Conservation (phyloP, 208 protist species). For the Tetramitus jugosus region DNA sequence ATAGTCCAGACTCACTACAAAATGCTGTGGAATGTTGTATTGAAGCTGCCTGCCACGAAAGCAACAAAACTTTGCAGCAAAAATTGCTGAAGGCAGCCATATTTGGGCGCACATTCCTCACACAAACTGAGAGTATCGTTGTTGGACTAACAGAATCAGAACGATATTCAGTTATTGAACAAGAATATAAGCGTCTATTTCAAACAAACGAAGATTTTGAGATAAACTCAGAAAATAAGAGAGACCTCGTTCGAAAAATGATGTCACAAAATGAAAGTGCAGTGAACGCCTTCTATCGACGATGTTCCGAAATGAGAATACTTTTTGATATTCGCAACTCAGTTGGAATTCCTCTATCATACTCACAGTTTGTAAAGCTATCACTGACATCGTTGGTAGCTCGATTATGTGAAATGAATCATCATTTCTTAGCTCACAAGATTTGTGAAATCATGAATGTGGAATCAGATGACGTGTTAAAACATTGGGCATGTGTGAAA, state of each 20-base stretch:
- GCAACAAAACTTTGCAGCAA: not conserved
- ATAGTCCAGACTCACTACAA: not conserved
- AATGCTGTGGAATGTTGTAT: conserved; percentile 2
- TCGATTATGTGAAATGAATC: conserved; percentile 56
- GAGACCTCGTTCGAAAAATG: too few relatives aligned
- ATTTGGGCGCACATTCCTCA: conserved; percentile 81
- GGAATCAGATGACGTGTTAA: conserved; percentile 59
- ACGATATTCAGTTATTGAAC: too few relatives aligned
- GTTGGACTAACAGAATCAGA: not conserved
- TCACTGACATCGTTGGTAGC: conserved; percentile 30
- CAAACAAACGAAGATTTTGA: too few relatives aligned
- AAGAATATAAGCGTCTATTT: too few relatives aligned
- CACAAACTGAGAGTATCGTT: conserved; percentile 7
- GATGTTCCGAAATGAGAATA: conserved; percentile 61
- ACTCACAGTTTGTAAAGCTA: conserved; percentile 54
- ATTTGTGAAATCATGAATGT: conserved; percentile 60
- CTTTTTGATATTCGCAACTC: conserved; percentile 59
- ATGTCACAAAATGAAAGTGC: too few relatives aligned
- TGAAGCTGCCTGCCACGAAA: conserved; percentile 22
- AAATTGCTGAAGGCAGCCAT: conserved; percentile 52
- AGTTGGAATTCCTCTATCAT: conserved; percentile 72
- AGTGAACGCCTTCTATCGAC: conserved; percentile 61
- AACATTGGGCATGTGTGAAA: conserved; percentile 82
- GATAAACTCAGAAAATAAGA: too few relatives aligned
- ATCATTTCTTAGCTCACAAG: conserved; percentile 69